phyloP scores from a whole-genome alignment of 2,329 filamentous ascomycete species.

The Ophioceras dolichostomum region DNA sequence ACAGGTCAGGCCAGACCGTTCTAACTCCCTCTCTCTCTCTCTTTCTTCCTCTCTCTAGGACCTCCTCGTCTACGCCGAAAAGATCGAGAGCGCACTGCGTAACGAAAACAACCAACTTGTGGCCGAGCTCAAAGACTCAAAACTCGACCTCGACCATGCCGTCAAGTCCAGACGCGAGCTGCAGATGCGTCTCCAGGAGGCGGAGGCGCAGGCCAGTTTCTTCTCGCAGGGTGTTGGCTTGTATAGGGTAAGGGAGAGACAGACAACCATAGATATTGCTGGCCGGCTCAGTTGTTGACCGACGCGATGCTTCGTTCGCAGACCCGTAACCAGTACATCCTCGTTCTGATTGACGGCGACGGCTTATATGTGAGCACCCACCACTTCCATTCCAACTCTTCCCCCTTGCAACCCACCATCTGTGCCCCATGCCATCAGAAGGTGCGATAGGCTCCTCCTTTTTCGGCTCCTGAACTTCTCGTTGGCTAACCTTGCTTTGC shows the following conservation, averaged over 20 bases:
- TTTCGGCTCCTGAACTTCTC: too few relatives aligned
- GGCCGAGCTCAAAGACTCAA: conserved; percentile 27
- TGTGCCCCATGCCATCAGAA: too few relatives aligned
- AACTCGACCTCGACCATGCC: conserved; percentile 39
- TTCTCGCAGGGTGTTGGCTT: conserved; percentile 25
- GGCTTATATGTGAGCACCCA: conserved; percentile 37
- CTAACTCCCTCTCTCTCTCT: neutral
- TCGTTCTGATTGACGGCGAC: conserved; percentile 51
- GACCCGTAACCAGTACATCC: conserved; percentile 45
- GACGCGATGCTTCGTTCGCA: conserved; percentile 20
- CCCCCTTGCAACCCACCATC: conserved; percentile 3
- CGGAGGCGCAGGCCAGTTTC: conserved; percentile 21
- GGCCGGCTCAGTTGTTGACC: too few relatives aligned
- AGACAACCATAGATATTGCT: too few relatives aligned
- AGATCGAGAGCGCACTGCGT: conserved; percentile 27
- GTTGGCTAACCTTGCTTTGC: too few relatives aligned
- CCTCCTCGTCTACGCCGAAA: conserved; percentile 31
- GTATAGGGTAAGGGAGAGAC: conserved; percentile 29
- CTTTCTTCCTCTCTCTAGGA: conserved; percentile 21
- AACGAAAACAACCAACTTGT: conserved; percentile 30
- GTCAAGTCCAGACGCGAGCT: conserved; percentile 34
- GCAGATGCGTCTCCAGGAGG: conserved; percentile 31
- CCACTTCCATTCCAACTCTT: conserved; percentile 3
- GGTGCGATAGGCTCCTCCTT: too few relatives aligned
- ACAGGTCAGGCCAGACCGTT: conserved; percentile 1